These are phyloP conservation scores for Daldinia sp. DNA, from an alignment of 2,329 filamentous ascomycete genomes.

Conservation along the genomic window DNA sequence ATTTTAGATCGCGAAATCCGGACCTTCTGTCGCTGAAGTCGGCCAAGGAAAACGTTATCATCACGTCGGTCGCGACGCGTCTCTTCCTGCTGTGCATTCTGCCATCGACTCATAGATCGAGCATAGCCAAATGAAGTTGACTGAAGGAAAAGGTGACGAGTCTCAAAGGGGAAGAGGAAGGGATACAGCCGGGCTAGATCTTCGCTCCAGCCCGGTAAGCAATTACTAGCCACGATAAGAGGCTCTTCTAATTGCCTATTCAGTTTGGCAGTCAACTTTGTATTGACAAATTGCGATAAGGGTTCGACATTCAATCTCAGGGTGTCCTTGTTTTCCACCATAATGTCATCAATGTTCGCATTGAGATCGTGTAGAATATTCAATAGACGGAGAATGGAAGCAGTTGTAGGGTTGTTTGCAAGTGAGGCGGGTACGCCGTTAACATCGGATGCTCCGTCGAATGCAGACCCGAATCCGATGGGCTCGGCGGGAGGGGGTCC, in stretches of 20 bases:
- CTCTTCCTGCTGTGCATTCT: conserved; percentile 85
- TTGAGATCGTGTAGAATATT: conserved; percentile 94
- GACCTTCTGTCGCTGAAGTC: conserved; percentile 96
- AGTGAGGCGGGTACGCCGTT: conserved; percentile 80
- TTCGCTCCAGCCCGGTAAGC: conserved; percentile 94
- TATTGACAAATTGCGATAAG: conserved; percentile 95
- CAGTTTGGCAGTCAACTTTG: conserved; percentile 96
- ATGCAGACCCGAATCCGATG: conserved; percentile 68
- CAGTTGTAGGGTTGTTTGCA: conserved; percentile 84
- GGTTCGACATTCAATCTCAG: conserved; percentile 83
- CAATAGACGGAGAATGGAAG: conserved; percentile 87
- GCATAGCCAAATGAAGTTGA: conserved; percentile 99
- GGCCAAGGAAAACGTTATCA: conserved; percentile 89
- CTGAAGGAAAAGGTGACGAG: conserved; percentile 93
- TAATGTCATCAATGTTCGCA: conserved; percentile 89
- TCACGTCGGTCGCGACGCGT: conserved; percentile 89
- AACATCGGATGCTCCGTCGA: conserved; percentile 63
- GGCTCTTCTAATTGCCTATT: conserved; percentile 98
- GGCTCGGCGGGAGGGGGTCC: conserved; percentile 84
- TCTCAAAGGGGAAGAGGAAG: conserved; percentile 98
- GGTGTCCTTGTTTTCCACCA: conserved; percentile 80
- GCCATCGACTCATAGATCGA: conserved; percentile 97
- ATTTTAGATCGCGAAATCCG: conserved; percentile 95
- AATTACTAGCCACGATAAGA: conserved; percentile 95
- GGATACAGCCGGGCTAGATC: conserved; percentile 93